Evolutionary conservation across 768 basidiomycete species (phyloP), one percentile per base, ranked within the genome.

Genomic region (Russula lepida): DNA sequence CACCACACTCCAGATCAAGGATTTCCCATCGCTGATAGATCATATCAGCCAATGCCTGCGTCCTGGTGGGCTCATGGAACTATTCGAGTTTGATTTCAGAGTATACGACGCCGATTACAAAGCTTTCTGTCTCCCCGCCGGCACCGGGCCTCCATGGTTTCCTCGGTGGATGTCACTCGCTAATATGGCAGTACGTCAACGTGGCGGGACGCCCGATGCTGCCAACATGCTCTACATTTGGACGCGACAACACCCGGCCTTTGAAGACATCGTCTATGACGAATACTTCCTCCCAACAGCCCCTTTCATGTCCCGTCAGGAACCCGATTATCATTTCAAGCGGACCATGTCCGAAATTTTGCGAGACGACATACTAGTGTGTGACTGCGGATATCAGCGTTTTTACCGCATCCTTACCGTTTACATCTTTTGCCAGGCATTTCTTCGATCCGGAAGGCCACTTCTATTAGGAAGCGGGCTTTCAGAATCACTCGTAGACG

Each of bases 1-100:
- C n/a, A 46, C 60, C 60, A 46, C 39, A 51, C 43, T 53, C 46
- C 59, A 89, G 88, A 84, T 92, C 62, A 82, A 78, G 66, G 83
- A 91, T 69, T 92, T 85, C 63, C 72, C 74, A 3, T 73, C 69
- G 17, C 73, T 91, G 63, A 78, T 90, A 55, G 77, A 88, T 70
- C 84, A 89, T 54, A 84, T 88, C 49, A 75, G 78, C 37, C 80
- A 78, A 56, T 80, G 85, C 50, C 77, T 92, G 46, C 81, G 86
- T 48, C 87, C 88, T 1, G 82, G 83, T 27, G 89, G 89, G 32
- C 75, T 91, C 32, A 69, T 88, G 59, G 77, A 85, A 54, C 63
- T 89, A 17, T 73, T 80, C 56, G 89, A 92, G 73, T 87, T 82
- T 67, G 86, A 87, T 54, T 90, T 87, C 68, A 69, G 73, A 59